Base-by-base conservation (phyloP, 257 asterid genomes). In the Jaltomata sinuosa region DNA sequence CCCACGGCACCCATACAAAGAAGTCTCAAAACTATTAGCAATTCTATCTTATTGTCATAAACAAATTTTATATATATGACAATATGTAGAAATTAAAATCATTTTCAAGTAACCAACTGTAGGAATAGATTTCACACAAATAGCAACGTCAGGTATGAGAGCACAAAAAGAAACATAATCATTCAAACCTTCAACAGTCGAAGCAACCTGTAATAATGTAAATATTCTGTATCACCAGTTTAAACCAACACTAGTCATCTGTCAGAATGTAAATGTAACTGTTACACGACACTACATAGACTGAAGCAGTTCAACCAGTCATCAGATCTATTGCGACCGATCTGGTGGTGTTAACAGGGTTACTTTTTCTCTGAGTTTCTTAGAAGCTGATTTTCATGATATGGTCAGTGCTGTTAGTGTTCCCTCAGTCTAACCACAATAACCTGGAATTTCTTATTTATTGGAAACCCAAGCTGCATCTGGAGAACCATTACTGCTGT, bases 391-490 rank as follows among this genome's bases (percentile, higher is more conserved):
- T 72, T 6, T 11, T 40, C 2, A 45, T 74, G 40, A 45, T 74
- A 45, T 47, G 81, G 81, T 74, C 14, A 74, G 81, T 45, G 59
- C 81, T 45, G 81, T 74, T 22, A 74, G 81, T 74, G 11, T 74
- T 74, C 38, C 57, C 59, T 74, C 55, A 25, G 25, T 25, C 9
- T 45, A 65, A 74, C 59, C 81, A 74, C 59, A 25, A 3, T 15
- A 45, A 74, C 34, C 59, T 0, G 4, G 40, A 25, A 25, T 74
- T 45, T 45, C 59, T 74, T 45, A 45, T 50, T 45, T 74, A 45
- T 74, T 88, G 6, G 88, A 61, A 50, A 77, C 86, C 84, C 85
- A 83, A 59, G 78, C 61, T 67, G 72, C 88, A 80, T 87, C 78
- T 67, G 84, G 42, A 54, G 83, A 85, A 78, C 61, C 81, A 47